Evolutionary conservation across 768 basidiomycete species (phyloP), one percentile per base, ranked within the genome.

Genomic region (Boletales sp.): DNA sequence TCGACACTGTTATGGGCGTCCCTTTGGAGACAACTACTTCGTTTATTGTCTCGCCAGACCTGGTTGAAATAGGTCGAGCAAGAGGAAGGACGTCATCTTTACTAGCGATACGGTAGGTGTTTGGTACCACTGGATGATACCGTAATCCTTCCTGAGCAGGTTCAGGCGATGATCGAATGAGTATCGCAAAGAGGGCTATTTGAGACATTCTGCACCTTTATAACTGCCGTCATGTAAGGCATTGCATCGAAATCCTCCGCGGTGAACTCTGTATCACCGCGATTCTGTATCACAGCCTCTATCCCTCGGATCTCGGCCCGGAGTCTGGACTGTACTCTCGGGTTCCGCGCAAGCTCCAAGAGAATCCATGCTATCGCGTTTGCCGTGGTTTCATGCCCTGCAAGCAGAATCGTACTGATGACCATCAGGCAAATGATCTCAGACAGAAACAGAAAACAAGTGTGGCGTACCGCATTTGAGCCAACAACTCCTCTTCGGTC

Each of bases 291-390:
- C 9, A 13, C 24, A 29, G 40, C 24, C 9, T 41, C 40, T 9
- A 15, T 41, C 14, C 15, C 15, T 13, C 27, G 42, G 29, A 62
- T 58, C 42, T 61, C 60, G 2, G 17, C 69, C 15, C 89, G 80
- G n/a, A 90, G 78, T 49, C 72, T 76, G 4, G 67, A 65, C 61
- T 91, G 88, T 3, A 81, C 63, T n/a, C 79, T 71, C 0, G 78
- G 82, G 52, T 81, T 68, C 38, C 71, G 75, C 4, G 83, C 76
- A 7, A 92, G 72, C 55, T 84, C 81, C 47, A 83, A 71, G 83
- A 41, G 40, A 29, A 41, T 27, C 40, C 40, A 41, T 4, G 14
- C 9, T 7, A 41, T 47, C 2, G 76, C 72, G 39, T 74, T 79
- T 2, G 84, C 76, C 41, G 78, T 82, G 4, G 83, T 85, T 60